Evolutionary conservation across 345 rosid species (phyloP).

Genomic region (Acer campestre): DNA sequence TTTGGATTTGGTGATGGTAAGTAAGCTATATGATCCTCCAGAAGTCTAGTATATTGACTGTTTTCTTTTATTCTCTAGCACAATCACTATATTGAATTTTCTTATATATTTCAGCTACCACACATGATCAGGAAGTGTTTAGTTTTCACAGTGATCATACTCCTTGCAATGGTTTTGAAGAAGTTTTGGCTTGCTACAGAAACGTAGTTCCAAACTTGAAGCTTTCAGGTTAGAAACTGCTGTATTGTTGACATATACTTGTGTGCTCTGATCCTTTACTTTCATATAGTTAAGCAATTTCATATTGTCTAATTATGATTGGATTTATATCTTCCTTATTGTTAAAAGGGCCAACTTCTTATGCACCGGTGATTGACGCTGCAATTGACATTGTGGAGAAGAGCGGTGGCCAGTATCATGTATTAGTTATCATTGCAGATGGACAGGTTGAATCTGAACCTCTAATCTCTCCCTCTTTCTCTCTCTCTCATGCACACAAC

Average conservation of each 20-base stretch:
- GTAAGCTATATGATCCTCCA: background rate
- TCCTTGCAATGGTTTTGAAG: constrained; percentile 86
- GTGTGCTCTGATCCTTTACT: too few relatives aligned
- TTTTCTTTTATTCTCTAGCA: background rate
- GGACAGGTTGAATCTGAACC: constrained; percentile 62
- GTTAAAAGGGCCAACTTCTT: constrained; percentile 74
- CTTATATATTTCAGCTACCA: constrained; percentile 49
- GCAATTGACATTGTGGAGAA: constrained; percentile 70
- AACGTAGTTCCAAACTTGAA: constrained; percentile 56
- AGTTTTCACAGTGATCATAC: constrained; percentile 70
- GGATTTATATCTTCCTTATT: constrained; percentile 4
- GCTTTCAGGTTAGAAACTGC: constrained; percentile 56
- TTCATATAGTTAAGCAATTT: background rate
- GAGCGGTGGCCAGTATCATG: constrained; percentile 75
- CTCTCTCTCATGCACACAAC: background rate
- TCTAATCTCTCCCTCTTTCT: background rate
- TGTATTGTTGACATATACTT: too few relatives aligned
- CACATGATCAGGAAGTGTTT: constrained; percentile 72
- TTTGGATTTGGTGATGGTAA: constrained; percentile 90
- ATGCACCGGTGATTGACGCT: constrained; percentile 66
- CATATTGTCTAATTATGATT: background rate
- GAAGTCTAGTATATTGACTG: background rate
- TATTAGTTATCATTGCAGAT: constrained; percentile 71
- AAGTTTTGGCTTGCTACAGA: constrained; percentile 73
- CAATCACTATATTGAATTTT: background rate